Conservation (phyloP, 1,284 basidiomycete genomes). For the Lentinula novae-zelandiae region DNA sequence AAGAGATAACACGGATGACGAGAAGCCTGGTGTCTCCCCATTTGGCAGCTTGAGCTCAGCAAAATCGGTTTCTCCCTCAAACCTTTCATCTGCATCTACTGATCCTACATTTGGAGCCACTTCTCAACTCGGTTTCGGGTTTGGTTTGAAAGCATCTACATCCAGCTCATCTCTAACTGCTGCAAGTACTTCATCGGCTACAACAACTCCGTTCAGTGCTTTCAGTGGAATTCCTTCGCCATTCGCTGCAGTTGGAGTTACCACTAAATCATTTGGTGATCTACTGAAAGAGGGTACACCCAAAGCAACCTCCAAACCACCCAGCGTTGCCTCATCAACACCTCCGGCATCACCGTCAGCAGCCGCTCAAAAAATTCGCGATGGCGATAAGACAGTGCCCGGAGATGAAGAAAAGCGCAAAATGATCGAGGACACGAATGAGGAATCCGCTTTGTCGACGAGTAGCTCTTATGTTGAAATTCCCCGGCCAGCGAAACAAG, state of each 20-base stretch:
- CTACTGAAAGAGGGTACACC: conserved; percentile 27
- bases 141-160: conserved; percentile 10
- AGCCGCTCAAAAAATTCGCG: background rate
- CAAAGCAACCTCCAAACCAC: background rate
- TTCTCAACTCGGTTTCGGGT: conserved; percentile 30
- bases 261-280: conserved; percentile 38
- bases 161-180: conserved; percentile 19
- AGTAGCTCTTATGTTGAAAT: conserved; percentile 22
- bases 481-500: conserved; percentile 13
- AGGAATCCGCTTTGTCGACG: conserved; percentile 18
- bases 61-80: conserved; percentile 14
- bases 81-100: conserved; percentile 13
- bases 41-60: conserved; percentile 26
- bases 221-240: conserved; percentile 42
- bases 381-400: background rate
- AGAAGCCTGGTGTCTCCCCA: conserved; percentile 28
- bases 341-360: background rate
- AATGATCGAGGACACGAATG: conserved; percentile 6
- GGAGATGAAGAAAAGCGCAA: background rate
- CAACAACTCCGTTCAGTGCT: conserved; percentile 37
- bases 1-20: conserved; percentile 34
- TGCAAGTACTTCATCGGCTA: conserved; percentile 22
- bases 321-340: background rate
- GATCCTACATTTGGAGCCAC: conserved; percentile 36
- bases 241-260: conserved; percentile 39